Evolutionary conservation across 2,329 filamentous ascomycete species (phyloP).

Genomic region (Ceratocystiopsis minuta): DNA sequence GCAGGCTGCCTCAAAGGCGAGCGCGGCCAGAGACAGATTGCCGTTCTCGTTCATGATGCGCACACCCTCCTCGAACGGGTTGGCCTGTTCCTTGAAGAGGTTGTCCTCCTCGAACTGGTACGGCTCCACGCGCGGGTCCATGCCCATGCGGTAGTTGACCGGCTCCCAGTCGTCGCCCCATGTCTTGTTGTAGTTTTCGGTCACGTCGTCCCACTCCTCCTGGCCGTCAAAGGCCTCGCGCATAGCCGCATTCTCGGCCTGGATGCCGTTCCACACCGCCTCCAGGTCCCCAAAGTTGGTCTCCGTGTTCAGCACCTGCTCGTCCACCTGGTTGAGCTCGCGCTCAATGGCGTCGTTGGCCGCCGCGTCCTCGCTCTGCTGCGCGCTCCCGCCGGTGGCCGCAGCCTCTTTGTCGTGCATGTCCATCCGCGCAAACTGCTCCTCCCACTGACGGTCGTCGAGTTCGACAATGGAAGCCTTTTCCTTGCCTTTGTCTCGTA

Average conservation of each 20-base stretch:
- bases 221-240: conserved; percentile 53
- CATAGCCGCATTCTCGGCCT: conserved; percentile 54
- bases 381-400: conserved; percentile 79
- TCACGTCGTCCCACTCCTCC: conserved; percentile 39
- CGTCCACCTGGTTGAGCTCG: conserved; percentile 77
- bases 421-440: conserved; percentile 83
- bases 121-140: conserved; percentile 65
- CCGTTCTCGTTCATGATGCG: conserved; percentile 87
- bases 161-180: conserved; percentile 52
- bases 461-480: conserved; percentile 86
- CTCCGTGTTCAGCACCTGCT: conserved; percentile 43
- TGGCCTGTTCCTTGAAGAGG: conserved; percentile 59
- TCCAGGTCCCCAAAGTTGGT: conserved; percentile 77
- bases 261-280: conserved; percentile 68
- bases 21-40: conserved; percentile 78
- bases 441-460: conserved; percentile 88
- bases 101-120: conserved; percentile 96
- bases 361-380: conserved; percentile 45
- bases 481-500: conserved; percentile 53
- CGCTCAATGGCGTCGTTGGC: conserved; percentile 51
- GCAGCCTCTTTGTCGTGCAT: conserved; percentile 34
- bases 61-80: conserved; percentile 84
- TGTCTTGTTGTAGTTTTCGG: conserved; percentile 6
- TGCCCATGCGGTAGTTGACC: conserved; percentile 34
- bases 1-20: conserved; percentile 90